phyloP scores from a whole-genome alignment of 139 green algal species.

The Coelastrella sp. region DNA sequence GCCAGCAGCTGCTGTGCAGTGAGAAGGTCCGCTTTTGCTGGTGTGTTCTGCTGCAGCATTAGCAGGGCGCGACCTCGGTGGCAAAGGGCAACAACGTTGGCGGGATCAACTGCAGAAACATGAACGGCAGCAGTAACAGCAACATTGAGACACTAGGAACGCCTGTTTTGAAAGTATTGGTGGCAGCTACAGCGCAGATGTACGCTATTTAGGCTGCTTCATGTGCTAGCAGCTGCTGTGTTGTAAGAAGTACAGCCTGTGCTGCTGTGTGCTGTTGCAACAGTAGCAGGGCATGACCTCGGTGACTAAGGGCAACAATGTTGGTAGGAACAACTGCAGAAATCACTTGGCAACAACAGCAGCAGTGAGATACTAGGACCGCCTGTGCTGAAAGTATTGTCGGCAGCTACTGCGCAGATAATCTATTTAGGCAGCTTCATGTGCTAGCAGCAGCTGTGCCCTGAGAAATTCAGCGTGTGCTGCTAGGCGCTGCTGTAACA shows the following conservation, averaged over 20 bases:
- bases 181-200: too few species aligned
- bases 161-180: too few species aligned
- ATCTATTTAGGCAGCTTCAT: too few species aligned
- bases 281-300: constrained; percentile 2
- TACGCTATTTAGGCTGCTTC: neutral
- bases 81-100: neutral
- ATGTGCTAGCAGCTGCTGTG: constrained; percentile 12
- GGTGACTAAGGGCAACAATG: constrained; percentile 12
- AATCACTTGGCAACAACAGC: too few species aligned
- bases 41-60: neutral
- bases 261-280: neutral
- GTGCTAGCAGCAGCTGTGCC: neutral
- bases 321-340: constrained; percentile 26
- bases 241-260: neutral
- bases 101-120: too few species aligned
- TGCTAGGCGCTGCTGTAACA: neutral
- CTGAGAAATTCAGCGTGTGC: neutral
- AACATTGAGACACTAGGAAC: too few species aligned
- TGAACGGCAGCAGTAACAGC: too few species aligned
- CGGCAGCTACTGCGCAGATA: too few species aligned
- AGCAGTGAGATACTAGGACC: too few species aligned
- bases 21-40: neutral
- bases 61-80: neutral
- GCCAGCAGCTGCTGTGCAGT: neutral
- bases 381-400: too few species aligned